Conservation (phyloP, 306 rosid species). For the Vigna mungo region DNA sequence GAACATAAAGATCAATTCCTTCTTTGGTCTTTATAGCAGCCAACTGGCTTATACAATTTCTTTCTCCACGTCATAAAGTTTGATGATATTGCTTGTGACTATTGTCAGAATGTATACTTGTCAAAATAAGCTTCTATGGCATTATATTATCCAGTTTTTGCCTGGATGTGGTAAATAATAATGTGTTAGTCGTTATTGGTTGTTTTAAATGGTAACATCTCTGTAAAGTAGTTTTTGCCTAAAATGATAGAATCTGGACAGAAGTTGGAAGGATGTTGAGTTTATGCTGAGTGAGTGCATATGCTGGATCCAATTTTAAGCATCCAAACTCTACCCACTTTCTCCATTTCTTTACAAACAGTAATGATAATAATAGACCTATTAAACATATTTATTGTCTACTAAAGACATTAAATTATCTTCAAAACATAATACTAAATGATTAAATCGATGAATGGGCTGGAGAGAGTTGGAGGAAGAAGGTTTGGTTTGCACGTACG, state of each 20-base stretch:
- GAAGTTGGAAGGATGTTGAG: background rate
- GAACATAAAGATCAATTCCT: conserved; percentile 7
- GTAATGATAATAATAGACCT: no score
- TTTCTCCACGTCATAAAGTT: background rate
- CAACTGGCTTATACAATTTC: background rate
- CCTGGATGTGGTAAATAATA: background rate
- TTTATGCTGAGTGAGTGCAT: background rate
- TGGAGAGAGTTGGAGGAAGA: no score
- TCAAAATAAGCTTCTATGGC: background rate
- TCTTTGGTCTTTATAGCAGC: conserved; percentile 7
- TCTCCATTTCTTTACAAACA: no score
- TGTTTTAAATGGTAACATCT: background rate
- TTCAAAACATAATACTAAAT: no score
- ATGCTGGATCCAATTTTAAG: background rate
- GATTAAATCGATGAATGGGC: no score
- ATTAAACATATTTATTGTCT: no score
- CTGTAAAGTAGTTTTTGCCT: no score
- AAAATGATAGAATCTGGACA: background rate
- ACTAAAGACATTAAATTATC: no score
- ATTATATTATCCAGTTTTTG: background rate
- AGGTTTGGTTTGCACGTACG: no score
- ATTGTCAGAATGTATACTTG: background rate
- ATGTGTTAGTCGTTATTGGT: background rate
- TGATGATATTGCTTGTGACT: background rate
- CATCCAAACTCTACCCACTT: no score